Evolutionary conservation across 352 stramenopile genomes (phyloP), one percentile per base, ranked within the genome.

Genomic region (Globisporangium orthogonon): DNA sequence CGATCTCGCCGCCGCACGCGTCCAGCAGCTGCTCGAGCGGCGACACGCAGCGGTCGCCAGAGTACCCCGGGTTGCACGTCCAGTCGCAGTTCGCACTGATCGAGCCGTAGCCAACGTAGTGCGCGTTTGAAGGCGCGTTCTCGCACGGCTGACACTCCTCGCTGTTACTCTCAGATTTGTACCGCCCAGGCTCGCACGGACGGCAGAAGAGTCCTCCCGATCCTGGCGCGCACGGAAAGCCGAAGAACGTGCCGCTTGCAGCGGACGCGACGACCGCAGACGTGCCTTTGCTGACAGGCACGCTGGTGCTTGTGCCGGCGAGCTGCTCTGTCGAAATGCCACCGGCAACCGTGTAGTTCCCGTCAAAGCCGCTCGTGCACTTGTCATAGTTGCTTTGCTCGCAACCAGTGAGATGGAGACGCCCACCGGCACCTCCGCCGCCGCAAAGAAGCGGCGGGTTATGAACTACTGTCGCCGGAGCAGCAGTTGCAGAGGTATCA

Each of bases 151-250:
- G 57, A 15, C 83, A 92, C 61, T 89, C 80, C 52, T 84, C 80
- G 52, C 80, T 92, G 54, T 87, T 89, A 54, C 78, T 86, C 53
- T 89, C 83, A 15, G 78, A 79, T 41, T 92, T 92, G 61, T 79
- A 92, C 31, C 73, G 84, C 1, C 83, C 83, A 0, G 83, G 67
- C 0, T 54, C 46, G 40, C 83, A 92, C 9, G 81, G 51, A 1
- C 83, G 73, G 46, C 83, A 92, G 49, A 92, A 87, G 0, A 92
- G 61, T 18, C 83, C 83, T 9, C 83, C 83, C 11, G 76, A 88
- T 4, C 83, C 83, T 35, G 83, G 83, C 23, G 78, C 71, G 43
- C 83, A 92, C n/a, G 83, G 83, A 43, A 92, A 92, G 0, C 82
- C 80, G 52, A 89, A 88, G 51, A 90, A 92, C 23, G 78, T 76